Conservation (phyloP, 2,329 filamentous ascomycete species). For the Thelonectria blattea region DNA sequence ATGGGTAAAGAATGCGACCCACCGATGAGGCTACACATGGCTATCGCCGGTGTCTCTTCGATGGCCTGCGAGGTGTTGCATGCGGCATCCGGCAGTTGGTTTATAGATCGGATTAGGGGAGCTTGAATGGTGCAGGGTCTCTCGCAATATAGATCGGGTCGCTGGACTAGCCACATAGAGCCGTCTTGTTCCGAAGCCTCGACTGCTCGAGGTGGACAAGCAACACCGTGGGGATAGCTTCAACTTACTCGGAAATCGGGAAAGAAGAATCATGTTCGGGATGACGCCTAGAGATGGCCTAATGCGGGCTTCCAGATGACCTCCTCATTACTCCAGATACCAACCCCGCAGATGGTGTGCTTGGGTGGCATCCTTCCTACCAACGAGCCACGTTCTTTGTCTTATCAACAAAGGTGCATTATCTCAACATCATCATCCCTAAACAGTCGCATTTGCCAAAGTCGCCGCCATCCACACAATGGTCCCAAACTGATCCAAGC, state of each 20-base stretch:
- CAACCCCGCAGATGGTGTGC: no score
- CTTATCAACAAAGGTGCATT: no score
- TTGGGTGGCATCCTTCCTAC: no score
- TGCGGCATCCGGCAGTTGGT: background rate
- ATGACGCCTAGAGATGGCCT: no score
- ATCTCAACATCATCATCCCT: background rate
- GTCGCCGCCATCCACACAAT: conserved; percentile 21
- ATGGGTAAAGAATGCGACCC: background rate
- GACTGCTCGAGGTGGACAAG: background rate
- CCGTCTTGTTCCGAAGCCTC: background rate
- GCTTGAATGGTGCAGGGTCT: background rate
- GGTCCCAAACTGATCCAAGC: conserved; percentile 18
- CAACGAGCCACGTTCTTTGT: no score
- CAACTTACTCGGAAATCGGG: no score
- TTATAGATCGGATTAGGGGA: background rate
- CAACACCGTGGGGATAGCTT: no score
- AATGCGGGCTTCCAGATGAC: no score
- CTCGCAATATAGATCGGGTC: background rate
- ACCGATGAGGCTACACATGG: background rate
- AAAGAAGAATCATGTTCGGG: background rate
- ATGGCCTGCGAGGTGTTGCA: background rate
- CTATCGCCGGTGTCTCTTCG: background rate
- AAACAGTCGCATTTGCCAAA: background rate
- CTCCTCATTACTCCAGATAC: no score
- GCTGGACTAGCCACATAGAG: background rate